Evolutionary conservation across 1,284 basidiomycete species (phyloP).

Genomic region (Ustilago xerochloae): DNA sequence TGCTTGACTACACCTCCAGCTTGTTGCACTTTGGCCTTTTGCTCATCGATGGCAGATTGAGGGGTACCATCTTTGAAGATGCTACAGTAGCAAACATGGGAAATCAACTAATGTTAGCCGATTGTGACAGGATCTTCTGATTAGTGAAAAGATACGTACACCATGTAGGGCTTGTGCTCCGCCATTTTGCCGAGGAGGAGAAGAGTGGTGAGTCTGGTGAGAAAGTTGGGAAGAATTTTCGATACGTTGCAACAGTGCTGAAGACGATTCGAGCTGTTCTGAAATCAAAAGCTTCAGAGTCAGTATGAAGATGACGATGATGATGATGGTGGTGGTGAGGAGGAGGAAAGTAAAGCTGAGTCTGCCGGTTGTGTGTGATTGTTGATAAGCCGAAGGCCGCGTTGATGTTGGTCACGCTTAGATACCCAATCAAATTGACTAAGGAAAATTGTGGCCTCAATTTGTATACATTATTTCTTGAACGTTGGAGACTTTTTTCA

Average conservation of each 20-base stretch:
- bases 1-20: conserved; percentile 60
- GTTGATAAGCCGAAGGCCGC: conserved; percentile 1
- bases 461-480: too few relatives aligned
- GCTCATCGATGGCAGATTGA: conserved; percentile 47
- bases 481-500: too few relatives aligned
- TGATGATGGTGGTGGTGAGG: conserved; percentile 1
- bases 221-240: conserved; percentile 18
- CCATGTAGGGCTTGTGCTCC: conserved; percentile 55
- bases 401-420: too few relatives aligned
- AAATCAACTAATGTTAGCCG: too few relatives aligned
- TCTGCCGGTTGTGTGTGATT: not conserved
- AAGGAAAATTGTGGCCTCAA: too few relatives aligned
- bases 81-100: conserved; percentile 7
- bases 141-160: conserved; percentile 44
- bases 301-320: not conserved
- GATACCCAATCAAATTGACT: too few relatives aligned
- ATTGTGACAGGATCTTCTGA: too few relatives aligned
- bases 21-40: conserved; percentile 46
- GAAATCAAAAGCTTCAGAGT: not conserved
- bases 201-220: conserved; percentile 13
- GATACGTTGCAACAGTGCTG: too few relatives aligned
- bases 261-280: not conserved
- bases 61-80: conserved; percentile 59
- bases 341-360: not conserved
- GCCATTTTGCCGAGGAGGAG: conserved; percentile 37